phyloP scores from a whole-genome alignment of 768 basidiomycete species.

The Sutorius australiensis region DNA sequence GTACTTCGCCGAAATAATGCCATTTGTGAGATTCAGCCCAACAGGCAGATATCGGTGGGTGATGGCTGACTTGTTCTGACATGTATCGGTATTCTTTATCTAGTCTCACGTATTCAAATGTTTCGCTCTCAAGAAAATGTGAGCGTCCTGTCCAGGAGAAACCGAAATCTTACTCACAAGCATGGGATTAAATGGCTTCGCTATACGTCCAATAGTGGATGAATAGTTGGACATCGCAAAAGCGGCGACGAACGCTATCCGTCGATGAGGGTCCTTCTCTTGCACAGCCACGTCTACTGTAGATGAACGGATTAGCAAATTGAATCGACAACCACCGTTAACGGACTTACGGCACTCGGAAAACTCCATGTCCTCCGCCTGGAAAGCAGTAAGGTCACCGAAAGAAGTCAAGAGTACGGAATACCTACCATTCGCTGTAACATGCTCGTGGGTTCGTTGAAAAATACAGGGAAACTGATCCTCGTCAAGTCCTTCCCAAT shows the following conservation, averaged over 20 bases:
- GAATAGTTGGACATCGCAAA: conserved; percentile 99
- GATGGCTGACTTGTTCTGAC: conserved; percentile 96
- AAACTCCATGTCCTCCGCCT: conserved; percentile 97
- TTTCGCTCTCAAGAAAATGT: conserved; percentile 59
- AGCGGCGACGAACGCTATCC: conserved; percentile 90
- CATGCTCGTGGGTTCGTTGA: conserved; percentile 96
- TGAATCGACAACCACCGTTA: neutral
- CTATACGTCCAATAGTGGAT: conserved; percentile 92
- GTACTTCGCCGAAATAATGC: conserved; percentile 87
- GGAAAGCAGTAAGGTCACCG: neutral
- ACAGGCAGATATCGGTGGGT: conserved; percentile 95
- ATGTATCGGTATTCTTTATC: conserved; percentile 90
- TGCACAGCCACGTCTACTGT: conserved; percentile 80
- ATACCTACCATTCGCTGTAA: conserved; percentile 80
- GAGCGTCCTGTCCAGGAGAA: neutral
- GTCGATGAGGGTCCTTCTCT: conserved; percentile 71
- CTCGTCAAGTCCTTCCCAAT: conserved; percentile 97
- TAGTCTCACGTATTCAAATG: conserved; percentile 87
- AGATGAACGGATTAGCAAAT: conserved; percentile 4
- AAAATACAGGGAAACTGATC: conserved; percentile 93
- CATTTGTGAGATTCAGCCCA: conserved; percentile 88
- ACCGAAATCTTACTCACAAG: conserved; percentile 48
- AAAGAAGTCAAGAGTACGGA: neutral
- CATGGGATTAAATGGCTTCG: conserved; percentile 97
- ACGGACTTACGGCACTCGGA: conserved; percentile 72